Evolutionary conservation across 768 basidiomycete species (phyloP).

Genomic region (Xerocomellus amylosporus): DNA sequence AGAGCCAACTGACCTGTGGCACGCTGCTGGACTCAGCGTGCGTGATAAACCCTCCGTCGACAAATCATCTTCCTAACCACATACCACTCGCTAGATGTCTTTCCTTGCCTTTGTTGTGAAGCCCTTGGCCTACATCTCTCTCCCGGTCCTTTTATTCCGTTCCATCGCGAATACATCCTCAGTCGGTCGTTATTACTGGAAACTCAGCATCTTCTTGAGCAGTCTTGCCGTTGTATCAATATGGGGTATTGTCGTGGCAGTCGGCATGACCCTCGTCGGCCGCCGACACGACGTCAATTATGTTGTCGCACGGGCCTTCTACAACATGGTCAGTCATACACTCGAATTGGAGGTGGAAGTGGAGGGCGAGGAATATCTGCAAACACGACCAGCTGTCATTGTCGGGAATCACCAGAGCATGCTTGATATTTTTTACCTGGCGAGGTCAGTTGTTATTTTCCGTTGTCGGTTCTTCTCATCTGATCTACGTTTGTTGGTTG

Average conservation of each 20-base stretch:
- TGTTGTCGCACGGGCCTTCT: constrained; percentile 82
- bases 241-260: constrained; percentile 66
- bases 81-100: constrained; percentile 48
- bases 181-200: constrained; percentile 66
- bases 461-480: constrained; percentile 10
- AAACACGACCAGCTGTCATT: constrained; percentile 67
- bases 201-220: constrained; percentile 67
- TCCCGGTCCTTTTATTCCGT: constrained; percentile 66
- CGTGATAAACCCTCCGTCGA: constrained; percentile 14
- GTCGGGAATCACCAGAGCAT: constrained; percentile 94
- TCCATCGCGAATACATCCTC: constrained; percentile 56
- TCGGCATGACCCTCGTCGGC: constrained; percentile 64
- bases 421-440: constrained; percentile 81
- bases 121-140: constrained; percentile 73
- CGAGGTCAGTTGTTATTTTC: constrained; percentile 51
- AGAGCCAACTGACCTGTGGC: constrained; percentile 17
- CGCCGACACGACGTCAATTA: constrained; percentile 77
- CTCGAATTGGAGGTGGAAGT: constrained; percentile 71
- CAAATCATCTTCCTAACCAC: constrained; percentile 10
- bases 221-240: constrained; percentile 68
- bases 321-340: constrained; percentile 57
- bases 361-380: constrained; percentile 83
- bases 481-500: constrained; percentile 4
- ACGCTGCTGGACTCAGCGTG: constrained; percentile 29
- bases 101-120: constrained; percentile 58